Evolutionary conservation across 352 stramenopile genomes (phyloP).

Genomic region (Blastocystis sp.): DNA sequence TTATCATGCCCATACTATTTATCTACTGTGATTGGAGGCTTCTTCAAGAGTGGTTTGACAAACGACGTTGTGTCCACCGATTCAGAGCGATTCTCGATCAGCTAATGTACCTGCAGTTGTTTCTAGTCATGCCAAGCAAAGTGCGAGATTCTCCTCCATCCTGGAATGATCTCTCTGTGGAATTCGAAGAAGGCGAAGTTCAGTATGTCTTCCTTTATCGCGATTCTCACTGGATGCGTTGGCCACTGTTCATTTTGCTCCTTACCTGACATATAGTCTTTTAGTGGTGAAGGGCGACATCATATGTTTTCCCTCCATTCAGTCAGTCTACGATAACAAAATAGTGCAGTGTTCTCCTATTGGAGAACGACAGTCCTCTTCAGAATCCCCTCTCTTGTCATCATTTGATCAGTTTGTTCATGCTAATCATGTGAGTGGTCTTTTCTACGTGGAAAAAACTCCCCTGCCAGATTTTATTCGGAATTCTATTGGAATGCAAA

Average conservation of each 20-base stretch:
- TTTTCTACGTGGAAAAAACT: background rate
- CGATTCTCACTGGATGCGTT: background rate
- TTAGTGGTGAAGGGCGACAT: constrained; percentile 10
- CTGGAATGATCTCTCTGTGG: constrained; percentile 12
- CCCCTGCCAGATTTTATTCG: background rate
- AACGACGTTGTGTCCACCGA: background rate
- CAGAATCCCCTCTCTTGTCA: background rate
- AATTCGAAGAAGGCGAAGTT: constrained; percentile 49
- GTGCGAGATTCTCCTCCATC: background rate
- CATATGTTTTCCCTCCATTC: background rate
- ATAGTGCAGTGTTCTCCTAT: background rate
- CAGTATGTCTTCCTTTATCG: constrained; percentile 24
- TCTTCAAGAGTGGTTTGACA: constrained; percentile 6
- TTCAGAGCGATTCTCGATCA: constrained; percentile 13
- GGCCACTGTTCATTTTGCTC: background rate
- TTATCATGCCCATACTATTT: constrained; percentile 5
- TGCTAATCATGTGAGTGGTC: background rate
- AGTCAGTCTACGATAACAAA: background rate
- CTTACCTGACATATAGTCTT: background rate
- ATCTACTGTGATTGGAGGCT: constrained; percentile 41
- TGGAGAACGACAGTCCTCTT: background rate
- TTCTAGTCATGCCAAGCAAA: background rate
- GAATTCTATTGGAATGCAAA: background rate
- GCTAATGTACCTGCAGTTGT: background rate
- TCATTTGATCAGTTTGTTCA: background rate